Evolutionary conservation across 345 rosid species (phyloP).

Genomic region (Salix suchowensis): DNA sequence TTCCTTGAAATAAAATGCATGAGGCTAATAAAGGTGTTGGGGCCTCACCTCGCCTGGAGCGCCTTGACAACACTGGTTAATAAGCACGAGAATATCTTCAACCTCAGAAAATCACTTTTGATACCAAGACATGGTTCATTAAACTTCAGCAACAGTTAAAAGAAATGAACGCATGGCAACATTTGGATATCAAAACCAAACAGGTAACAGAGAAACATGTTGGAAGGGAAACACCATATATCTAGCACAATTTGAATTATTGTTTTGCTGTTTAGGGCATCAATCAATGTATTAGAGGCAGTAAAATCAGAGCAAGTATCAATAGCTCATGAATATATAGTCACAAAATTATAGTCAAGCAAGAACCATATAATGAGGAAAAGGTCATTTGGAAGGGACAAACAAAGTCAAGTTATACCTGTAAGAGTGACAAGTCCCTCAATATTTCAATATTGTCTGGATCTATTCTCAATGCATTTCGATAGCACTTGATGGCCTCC

Average conservation of each 20-base stretch:
- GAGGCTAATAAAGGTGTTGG: too few species aligned
- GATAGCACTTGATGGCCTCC: conserved; percentile 97
- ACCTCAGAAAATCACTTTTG: background rate
- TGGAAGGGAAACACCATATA: background rate
- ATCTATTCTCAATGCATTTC: conserved; percentile 90
- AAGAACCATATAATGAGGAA: background rate
- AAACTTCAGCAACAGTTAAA: background rate
- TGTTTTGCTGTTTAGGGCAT: background rate
- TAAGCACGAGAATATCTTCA: background rate
- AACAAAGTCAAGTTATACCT: conserved; percentile 39
- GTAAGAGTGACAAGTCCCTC: conserved; percentile 89
- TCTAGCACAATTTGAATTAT: background rate
- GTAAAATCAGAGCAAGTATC: background rate
- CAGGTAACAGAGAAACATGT: background rate
- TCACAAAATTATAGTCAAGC: background rate
- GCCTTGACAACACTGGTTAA: background rate
- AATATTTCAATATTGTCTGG: conserved; percentile 97
- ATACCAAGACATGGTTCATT: background rate
- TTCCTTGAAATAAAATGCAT: too few species aligned
- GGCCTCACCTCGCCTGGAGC: too few species aligned
- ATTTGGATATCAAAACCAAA: background rate
- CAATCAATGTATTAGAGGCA: background rate
- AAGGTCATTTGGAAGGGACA: background rate
- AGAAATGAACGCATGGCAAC: background rate
- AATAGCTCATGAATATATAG: background rate